Conservation (phyloP, 2,329 filamentous ascomycete species). For the Calonectria hongkongensis region DNA sequence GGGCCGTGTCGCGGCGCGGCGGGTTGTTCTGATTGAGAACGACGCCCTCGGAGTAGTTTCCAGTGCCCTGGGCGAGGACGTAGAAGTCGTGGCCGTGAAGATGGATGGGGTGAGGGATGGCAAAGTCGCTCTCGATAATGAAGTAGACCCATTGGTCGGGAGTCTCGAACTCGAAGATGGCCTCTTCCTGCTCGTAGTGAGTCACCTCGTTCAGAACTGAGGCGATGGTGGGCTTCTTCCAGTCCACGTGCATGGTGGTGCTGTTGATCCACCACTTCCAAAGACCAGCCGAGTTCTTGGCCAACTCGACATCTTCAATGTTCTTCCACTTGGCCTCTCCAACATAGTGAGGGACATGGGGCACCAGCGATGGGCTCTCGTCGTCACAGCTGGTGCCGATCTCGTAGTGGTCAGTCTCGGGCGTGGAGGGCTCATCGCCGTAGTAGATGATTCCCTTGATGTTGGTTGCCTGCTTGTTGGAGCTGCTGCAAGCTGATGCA, state of each 20-base stretch:
- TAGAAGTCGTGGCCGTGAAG: conserved; percentile 62
- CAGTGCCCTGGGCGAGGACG: conserved; percentile 51
- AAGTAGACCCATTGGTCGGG: conserved; percentile 57
- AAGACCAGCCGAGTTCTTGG: conserved; percentile 53
- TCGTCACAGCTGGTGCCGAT: conserved; percentile 58
- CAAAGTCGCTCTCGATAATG: conserved; percentile 51
- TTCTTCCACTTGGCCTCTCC: conserved; percentile 53
- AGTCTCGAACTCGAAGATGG: conserved; percentile 55
- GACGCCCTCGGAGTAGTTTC: conserved; percentile 43
- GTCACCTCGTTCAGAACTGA: conserved; percentile 45
- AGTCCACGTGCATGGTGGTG: conserved; percentile 55
- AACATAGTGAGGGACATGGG: conserved; percentile 59
- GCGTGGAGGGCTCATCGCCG: conserved; percentile 49
- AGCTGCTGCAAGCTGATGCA: conserved; percentile 61
- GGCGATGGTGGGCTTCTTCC: conserved; percentile 52
- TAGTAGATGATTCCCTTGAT: conserved; percentile 71
- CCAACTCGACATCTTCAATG: conserved; percentile 52
- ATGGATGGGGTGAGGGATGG: conserved; percentile 60
- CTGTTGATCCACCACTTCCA: conserved; percentile 67
- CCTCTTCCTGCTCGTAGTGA: conserved; percentile 46
- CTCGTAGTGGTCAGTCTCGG: conserved; percentile 38
- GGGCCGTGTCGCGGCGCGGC: conserved; percentile 71
- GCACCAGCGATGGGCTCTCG: conserved; percentile 59
- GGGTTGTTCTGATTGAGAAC: conserved; percentile 62
- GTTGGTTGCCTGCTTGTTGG: conserved; percentile 62